Evolutionary conservation across 1,284 basidiomycete species (phyloP), one percentile per base, ranked within the genome.

Genomic region (Fomitopsis pinicola): DNA sequence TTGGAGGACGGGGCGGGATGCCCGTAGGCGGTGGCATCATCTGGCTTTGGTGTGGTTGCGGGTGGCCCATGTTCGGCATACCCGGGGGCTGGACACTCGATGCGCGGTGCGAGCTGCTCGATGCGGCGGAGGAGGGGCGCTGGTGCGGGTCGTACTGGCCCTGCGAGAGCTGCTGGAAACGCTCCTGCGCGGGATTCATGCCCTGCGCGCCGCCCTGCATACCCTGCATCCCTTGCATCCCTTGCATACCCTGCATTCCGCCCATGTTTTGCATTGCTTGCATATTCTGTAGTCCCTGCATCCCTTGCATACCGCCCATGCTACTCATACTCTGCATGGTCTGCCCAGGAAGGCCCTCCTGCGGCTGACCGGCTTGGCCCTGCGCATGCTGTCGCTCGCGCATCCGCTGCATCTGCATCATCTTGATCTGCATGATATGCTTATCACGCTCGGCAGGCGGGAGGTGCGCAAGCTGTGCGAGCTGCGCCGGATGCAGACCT

Each of bases 1-100:
- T 67, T 1, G 67, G 63, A 38, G 68, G 68, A 2, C 68, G 67
- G 1, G 68, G 68, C 6, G 68, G 68, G 52, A 68, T 66, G 2
- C 67, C 67, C 15, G 66, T 62, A 10, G 65, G 68, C 14, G 68
- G 68, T 3, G 65, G 67, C 67, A 68, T 68, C 61, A 63, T 60
- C 36, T 66, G 65, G 5, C 36, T 52, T 42, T 63, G 59, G 44
- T 36, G 22, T n/a, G 38, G 28, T 8, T 50, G 57, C 22, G 36
- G 57, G 42, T 55, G 59, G 8, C 38, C 44, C 40, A 55, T 54
- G 30, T 42, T 55, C 28, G 48, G 48, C 48, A 50, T 22, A 4
- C 48, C 48, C 35, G 42, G 44, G 4, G 33, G 42, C 54, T 42
- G 50, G 19, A 22, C 35, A 28, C 62, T 48, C n/a, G 64, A 59